Evolutionary conservation across 805 yeast genomes (phyloP), one percentile per base, ranked within the genome.

Genomic region (Naumovozyma dairenensis): DNA sequence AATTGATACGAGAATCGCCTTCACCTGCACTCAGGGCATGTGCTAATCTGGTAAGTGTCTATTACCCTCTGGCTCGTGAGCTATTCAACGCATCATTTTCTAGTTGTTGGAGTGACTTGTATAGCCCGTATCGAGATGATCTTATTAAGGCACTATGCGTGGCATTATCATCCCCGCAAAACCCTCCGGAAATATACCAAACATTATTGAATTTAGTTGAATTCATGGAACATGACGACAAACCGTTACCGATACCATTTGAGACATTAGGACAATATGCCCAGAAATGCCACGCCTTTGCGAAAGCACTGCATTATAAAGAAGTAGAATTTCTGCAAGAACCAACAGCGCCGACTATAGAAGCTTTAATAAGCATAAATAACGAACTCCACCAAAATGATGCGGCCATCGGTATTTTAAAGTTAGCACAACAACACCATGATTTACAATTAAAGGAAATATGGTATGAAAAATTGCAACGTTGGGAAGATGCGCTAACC

Each of bases 401-500:
- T 60, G 96, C 99, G 0, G 97, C 98, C 0, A 84, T 89, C 36
- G 99, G 99, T 42, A 87, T 92, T 35, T 67, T 92, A 46, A 89
- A 86, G 50, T 93, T 87, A 59, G 96, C 96, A 1, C 94, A 85
- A 54, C 77, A 81, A 40, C 89, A 83, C 42, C 94, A 89, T 50
- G 85, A 80, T 36, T 63, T 92, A 29, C 96, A 87, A 57, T 69
- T 93, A 40, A 89, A 87, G 51, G 98, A 92, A 58, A 83, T 96
- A 0, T 92, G 98, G 98, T 92, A 84, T 50, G 98, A 92, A 56
- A 92, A 89, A 53, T 63, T 92, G 28, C 96, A 86, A 51, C 67
- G 97, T 42, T 92, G 99, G 99, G 97, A 89, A 45, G 98, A 92
- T 59, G 99, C 99, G 0, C 64, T 92, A 40, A 71, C 74, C 31